These are phyloP conservation scores for Balakata baccata DNA, from an alignment of 345 rosid species.

Conservation along the genomic window DNA sequence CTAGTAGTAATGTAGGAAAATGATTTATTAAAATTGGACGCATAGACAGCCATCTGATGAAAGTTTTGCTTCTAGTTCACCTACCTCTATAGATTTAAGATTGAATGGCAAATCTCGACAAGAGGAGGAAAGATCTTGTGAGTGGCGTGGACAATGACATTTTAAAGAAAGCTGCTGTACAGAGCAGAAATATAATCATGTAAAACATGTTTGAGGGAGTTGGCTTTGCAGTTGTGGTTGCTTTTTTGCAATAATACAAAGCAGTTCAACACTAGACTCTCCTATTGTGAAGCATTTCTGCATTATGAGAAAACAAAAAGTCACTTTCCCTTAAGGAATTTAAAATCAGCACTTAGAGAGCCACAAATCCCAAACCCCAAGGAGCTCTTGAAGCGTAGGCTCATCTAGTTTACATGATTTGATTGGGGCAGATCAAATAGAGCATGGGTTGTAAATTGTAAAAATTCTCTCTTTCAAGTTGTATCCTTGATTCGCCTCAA, in stretches of 20 bases:
- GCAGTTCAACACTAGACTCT: background rate
- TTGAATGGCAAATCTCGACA: background rate
- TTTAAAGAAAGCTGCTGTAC: background rate
- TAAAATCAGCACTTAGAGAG: too few species aligned
- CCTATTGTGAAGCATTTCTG: background rate
- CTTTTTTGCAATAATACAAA: background rate
- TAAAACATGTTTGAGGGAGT: background rate
- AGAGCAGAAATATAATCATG: background rate
- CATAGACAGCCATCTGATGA: background rate
- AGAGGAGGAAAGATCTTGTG: background rate
- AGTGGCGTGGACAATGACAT: background rate
- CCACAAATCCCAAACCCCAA: background rate
- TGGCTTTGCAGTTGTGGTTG: background rate
- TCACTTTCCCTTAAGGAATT: too few species aligned
- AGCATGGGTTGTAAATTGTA: background rate
- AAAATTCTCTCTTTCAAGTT: background rate
- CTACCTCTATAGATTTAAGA: background rate
- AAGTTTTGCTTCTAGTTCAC: background rate
- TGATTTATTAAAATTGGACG: background rate
- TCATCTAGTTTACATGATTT: background rate
- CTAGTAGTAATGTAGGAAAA: background rate
- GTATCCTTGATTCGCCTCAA: background rate
- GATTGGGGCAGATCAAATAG: background rate
- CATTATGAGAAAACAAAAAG: too few species aligned
- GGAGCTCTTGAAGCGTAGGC: background rate